phyloP scores from a whole-genome alignment of 495 filamentous ascomycete genomes.

The Penicillium egyptiacum region DNA sequence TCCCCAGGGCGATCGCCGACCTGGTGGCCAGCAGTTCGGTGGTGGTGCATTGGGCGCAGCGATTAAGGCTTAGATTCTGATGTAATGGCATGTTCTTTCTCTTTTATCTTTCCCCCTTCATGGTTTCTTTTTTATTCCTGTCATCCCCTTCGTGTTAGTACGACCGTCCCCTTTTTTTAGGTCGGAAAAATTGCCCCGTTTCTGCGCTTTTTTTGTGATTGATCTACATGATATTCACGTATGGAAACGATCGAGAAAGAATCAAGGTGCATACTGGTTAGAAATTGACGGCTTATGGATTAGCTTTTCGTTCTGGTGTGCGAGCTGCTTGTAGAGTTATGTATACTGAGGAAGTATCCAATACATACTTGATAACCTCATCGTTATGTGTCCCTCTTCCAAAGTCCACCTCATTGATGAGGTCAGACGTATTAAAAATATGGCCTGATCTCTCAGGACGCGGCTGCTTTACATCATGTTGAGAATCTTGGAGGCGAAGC shows the following conservation, averaged over 20 bases:
- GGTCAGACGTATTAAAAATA: not conserved
- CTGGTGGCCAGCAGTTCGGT: conserved; percentile 61
- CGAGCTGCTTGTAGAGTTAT: not conserved
- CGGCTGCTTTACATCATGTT: not conserved
- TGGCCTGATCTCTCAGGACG: not conserved
- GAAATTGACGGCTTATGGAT: conserved; percentile 17
- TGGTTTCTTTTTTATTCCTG: conserved; percentile 14
- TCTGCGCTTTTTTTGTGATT: conserved; percentile 18
- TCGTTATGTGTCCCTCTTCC: too few species aligned
- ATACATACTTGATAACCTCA: too few species aligned
- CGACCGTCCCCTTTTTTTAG: conserved; percentile 17
- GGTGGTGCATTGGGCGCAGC: conserved; percentile 64
- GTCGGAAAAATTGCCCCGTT: conserved; percentile 17
- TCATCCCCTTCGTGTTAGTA: conserved; percentile 13
- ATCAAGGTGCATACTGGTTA: conserved; percentile 17
- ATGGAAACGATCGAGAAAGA: conserved; percentile 18
- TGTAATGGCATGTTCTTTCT: conserved; percentile 41
- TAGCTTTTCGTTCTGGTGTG: conserved; percentile 3
- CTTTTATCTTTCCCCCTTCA: conserved; percentile 22
- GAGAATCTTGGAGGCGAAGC: not conserved
- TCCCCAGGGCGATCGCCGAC: conserved; percentile 49
- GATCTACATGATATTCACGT: conserved; percentile 17
- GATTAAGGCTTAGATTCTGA: conserved; percentile 58
- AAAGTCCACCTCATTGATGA: not conserved
- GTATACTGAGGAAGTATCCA: not conserved